Percentiles rank a stretch among this genome's conserved stretches.
These are phyloP conservation scores for Periglandula ipomoeae DNA, from an alignment of 2,329 filamentous ascomycete genomes.

Conservation along the genomic window DNA sequence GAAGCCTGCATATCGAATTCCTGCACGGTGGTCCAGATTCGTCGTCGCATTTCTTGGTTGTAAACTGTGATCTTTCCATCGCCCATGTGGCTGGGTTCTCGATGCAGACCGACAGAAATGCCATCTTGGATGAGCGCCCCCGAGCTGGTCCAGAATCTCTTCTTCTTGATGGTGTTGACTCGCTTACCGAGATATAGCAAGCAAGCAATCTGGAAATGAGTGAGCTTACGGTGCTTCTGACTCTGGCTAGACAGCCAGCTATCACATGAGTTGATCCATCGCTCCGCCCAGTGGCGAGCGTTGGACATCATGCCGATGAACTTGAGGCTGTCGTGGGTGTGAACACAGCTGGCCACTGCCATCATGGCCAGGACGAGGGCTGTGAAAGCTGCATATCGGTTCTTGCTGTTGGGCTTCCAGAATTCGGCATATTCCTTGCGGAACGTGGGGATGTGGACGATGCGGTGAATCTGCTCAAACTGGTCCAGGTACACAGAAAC, in stretches of 20 bases:
- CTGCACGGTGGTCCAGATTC: conserved; percentile 52
- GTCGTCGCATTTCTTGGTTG: conserved; percentile 52
- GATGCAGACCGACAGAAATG: conserved; percentile 49
- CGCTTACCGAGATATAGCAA: conserved; percentile 52
- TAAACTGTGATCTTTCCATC: conserved; percentile 47
- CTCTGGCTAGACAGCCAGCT: conserved; percentile 46
- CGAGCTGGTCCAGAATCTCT: conserved; percentile 51
- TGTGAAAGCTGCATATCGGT: conserved; percentile 44
- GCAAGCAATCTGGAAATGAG: conserved; percentile 52
- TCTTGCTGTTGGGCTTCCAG: conserved; percentile 36
- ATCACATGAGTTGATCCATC: conserved; percentile 48
- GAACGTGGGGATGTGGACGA: conserved; percentile 52
- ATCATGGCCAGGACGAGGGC: conserved; percentile 51
- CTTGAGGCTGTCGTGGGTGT: conserved; percentile 41
- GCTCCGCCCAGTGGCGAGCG: conserved; percentile 44
- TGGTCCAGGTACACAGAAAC: conserved; percentile 43
- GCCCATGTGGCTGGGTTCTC: conserved; percentile 46
- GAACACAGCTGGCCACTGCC: conserved; percentile 48
- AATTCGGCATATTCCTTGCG: conserved; percentile 45
- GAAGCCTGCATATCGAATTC: conserved; percentile 55
- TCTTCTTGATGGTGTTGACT: conserved; percentile 56
- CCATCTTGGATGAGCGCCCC: conserved; percentile 48
- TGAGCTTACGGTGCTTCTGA: conserved; percentile 50
- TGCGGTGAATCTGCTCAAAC: conserved; percentile 46
- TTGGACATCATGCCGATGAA: conserved; percentile 51